Base-by-base conservation (phyloP, 108 stramenopile species). In the Nitzschia sp. region DNA sequence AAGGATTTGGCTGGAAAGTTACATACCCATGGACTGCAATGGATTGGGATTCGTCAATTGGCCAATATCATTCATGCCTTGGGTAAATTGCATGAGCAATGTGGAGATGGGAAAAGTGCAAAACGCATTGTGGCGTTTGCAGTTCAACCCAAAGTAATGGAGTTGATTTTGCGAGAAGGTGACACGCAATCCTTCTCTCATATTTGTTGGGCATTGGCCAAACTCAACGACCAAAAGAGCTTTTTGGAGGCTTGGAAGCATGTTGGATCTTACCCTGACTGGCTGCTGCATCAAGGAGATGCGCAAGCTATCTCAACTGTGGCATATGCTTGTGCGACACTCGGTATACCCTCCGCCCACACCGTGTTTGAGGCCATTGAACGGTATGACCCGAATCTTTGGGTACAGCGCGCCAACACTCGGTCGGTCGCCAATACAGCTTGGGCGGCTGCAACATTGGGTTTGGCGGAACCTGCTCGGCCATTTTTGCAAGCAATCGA, bases 1-100 rank as follows among this genome's bases (percentile, higher is more conserved):
- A 51, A 38, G 22, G 60, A 71, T 25, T 17, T 71, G 6, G 15
- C 51, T 7, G 25, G 15, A 0, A n/a, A 62, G 11, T 12, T 71
- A 7, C 42, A 53, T 24, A 19, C 25, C 5, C 15, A 40, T n/a
- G 41, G 39, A 10, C 6, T 51, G 37, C 21, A 54, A 22, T 55
- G 54, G 53, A 67, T 56, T 34, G 29, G 29, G 67, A 22, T 43
- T 12, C 67, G 67, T 25, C 17, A 22, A 41, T 26, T 43, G 21
- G 67, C 51, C 10, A 61, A 51, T 40, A 53, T 62, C 20, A 21
- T 71, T 7, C 70, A 71, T 71, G 60, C 51, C n/a, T 41, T 71
- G 29, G 52, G 58, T 0, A 71, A 71, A 54, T 39, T 61, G 60
- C 15, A 42, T 6, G 17, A 62, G 7, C 26, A 39, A 58, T 58